phyloP scores from a whole-genome alignment of 2,329 filamentous ascomycete species.

The Didymella keratinophila region DNA sequence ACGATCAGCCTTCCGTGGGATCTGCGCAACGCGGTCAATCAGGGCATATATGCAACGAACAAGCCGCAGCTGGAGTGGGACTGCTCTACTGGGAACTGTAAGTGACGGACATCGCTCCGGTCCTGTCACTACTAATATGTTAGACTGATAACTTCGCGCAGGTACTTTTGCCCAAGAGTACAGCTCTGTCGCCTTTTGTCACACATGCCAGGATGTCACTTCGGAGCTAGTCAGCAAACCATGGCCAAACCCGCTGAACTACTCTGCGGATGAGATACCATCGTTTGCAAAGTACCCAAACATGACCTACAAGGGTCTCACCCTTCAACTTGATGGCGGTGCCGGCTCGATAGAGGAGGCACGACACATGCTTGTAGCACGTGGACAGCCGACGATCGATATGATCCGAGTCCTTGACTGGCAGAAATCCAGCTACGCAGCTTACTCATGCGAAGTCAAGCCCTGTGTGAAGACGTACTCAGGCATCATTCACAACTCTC shows the following conservation, averaged over 20 bases:
- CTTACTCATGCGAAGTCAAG: conserved; percentile 8
- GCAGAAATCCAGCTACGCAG: conserved; percentile 1
- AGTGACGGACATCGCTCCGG: neutral
- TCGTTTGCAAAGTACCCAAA: conserved; percentile 1
- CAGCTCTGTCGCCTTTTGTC: conserved; percentile 22
- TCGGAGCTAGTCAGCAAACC: conserved; percentile 4
- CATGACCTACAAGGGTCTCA: neutral
- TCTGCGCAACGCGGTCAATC: conserved; percentile 13
- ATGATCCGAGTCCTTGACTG: conserved; percentile 10
- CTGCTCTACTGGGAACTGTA: conserved; percentile 22
- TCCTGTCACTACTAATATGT: neutral
- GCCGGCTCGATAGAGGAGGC: neutral
- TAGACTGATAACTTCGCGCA: neutral
- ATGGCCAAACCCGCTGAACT: conserved; percentile 1
- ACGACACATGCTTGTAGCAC: neutral
- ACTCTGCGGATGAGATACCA: neutral
- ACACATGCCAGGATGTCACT: conserved; percentile 18
- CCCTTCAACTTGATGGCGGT: neutral
- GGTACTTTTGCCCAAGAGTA: conserved; percentile 21
- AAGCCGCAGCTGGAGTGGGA: conserved; percentile 12
- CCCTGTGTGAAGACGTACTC: conserved; percentile 13
- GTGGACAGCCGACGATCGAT: conserved; percentile 10
- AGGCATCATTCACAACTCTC: neutral
- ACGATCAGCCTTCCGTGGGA: conserved; percentile 2
- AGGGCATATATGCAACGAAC: conserved; percentile 13